Evolutionary conservation across 2,329 filamentous ascomycete genomes (phyloP), one percentile per base, ranked within the genome.

Genomic region (Arthrobotrys sphaeroides): DNA sequence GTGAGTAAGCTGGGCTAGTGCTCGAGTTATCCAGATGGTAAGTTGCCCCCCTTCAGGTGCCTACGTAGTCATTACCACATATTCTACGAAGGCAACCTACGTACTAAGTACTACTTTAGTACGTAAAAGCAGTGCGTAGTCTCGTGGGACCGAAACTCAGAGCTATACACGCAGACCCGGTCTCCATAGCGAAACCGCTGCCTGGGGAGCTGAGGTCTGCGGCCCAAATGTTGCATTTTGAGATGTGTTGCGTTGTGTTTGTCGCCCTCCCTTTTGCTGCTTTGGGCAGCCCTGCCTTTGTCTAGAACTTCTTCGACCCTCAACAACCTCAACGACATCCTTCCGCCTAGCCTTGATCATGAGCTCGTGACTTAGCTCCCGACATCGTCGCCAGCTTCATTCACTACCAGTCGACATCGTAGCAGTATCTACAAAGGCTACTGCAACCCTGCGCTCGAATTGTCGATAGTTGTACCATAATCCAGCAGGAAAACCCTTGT

Each of bases 341-440:
- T 43, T 61, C 20, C n/a, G n/a, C n/a, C n/a, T n/a, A n/a, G n/a
- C 62, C 45, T 42, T 40, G 40, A n/a, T n/a, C n/a, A n/a, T n/a
- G n/a, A 51, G 72, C 64, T 75, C 72, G 72, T 75, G 72, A 75
- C 72, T 65, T 47, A 69, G 72, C 64, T 75, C 28, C 49, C 36
- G 45, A 43, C 59, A 53, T 51, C 64, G 33, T 68, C 59, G 62
- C 47, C 72, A 59, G 49, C 64, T 57, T 69, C 64, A 64, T 16
- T n/a, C n/a, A n/a, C n/a, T n/a, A n/a, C n/a, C n/a, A n/a, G n/a
- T n/a, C n/a, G n/a, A n/a, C n/a, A n/a, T n/a, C n/a, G n/a, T n/a
- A n/a, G n/a, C 40, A 59, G 2, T 7, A 20, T 31, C 0, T 18
- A 13, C 18, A 38, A 38, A n/a, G n/a, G 16, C 51, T 18, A 38